Evolutionary conservation across 1,284 basidiomycete species (phyloP).

Genomic region (Uromyces viciae-fabae): DNA sequence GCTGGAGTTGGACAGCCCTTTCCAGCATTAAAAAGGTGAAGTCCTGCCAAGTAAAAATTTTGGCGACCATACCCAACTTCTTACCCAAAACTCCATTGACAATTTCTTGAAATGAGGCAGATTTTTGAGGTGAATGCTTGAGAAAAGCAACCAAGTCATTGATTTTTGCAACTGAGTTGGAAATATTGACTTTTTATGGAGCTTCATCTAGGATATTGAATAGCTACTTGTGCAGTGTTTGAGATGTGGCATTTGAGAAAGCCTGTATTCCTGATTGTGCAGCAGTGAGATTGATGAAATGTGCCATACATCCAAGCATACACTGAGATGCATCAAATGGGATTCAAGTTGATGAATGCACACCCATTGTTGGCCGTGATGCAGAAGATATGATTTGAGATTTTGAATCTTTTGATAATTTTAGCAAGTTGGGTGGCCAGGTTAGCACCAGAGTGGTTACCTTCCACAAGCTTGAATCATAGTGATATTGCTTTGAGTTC

Average conservation of each 20-base stretch:
- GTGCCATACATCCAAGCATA: constrained; percentile 1
- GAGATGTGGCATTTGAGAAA: neutral
- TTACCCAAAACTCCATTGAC: neutral
- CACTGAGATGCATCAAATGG: neutral
- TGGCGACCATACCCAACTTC: neutral
- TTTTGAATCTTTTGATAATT: too few species aligned
- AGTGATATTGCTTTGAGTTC: too few species aligned
- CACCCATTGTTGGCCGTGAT: neutral
- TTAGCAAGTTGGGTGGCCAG: too few species aligned
- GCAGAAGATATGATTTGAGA: neutral
- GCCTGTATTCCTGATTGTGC: neutral
- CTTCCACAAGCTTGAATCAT: too few species aligned
- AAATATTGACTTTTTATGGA: neutral
- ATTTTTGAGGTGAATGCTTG: neutral
- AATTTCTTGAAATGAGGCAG: neutral
- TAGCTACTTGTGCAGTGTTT: neutral
- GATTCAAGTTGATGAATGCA: neutral
- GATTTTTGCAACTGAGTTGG: neutral
- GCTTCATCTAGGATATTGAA: neutral
- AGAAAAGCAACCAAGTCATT: neutral
- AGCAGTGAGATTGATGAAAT: neutral
- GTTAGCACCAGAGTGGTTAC: too few species aligned
- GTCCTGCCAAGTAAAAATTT: neutral
- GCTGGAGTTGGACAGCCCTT: neutral
- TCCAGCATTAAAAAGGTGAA: neutral